Evolutionary conservation across 208 protist species (phyloP), one percentile per base, ranked within the genome.

Genomic region (Wallacemonas sp.): DNA sequence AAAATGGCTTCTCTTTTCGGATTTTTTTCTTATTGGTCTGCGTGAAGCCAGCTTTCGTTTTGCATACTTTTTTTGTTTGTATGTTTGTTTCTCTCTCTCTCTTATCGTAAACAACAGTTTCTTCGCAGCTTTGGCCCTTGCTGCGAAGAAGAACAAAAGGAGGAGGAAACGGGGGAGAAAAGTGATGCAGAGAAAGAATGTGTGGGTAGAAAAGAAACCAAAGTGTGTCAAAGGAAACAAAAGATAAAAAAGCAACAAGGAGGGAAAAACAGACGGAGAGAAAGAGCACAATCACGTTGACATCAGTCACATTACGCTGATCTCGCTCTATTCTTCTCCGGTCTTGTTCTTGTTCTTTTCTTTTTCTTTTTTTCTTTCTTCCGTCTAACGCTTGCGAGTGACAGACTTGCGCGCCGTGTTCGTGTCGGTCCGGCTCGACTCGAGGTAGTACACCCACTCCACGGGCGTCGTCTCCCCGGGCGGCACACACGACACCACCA

Each of bases 381-480:
- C 22, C 31, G n/a, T 32, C 23, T 38, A 54, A 10, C 54, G 20
- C 2, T 67, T 63, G 45, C 42, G 57, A 3, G 48, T 38, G 28
- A 64, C 39, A 20, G 52, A 59, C 31, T 59, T 59, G 4, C 52
- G 52, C 3, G 31, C 32, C 8, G 52, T 23, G 10, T 76, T 77
- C 23, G 54, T 59, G 8, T 67, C 61, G 59, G 59, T 66, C 1
- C 44, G 61, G 16, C 65, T 49, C 1, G 63, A 69, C 63, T 94
- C 86, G 2, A 97, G 71, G 74, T 97, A 97, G 76, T 97, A 97
- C 57, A 94, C 67, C 89, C 92, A 97, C 69, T 87, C 77, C 3
- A 97, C 70, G 3, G 78, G 67, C 55, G 79, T 57, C 54, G 57
- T 57, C 46, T 79, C 74, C 10, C 74, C 76, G 12, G 85, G 80